Percentiles rank a stretch among this genome's conserved stretches.
Conservation (phyloP, 2,329 filamentous ascomycete species). For the Calonectria henricotiae region DNA sequence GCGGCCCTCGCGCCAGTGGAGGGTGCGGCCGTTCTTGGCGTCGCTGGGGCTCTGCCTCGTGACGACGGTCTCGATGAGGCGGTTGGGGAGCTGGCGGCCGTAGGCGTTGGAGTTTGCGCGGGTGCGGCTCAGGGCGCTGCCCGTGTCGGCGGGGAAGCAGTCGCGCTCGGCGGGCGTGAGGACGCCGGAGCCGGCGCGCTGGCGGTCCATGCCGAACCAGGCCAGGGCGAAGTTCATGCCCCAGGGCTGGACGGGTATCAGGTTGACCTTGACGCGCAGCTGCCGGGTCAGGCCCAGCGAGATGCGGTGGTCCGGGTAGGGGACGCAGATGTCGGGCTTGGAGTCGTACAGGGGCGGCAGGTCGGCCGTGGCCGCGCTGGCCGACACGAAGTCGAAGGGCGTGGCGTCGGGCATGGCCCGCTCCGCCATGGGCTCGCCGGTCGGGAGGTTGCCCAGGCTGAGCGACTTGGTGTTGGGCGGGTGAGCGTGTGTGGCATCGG, state of each 20-base stretch:
- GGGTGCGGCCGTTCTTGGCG: slow-evolving; percentile 66
- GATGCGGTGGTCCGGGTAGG: slow-evolving; percentile 79
- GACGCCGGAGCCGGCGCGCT: slow-evolving; percentile 51
- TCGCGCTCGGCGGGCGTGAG: slow-evolving; percentile 61
- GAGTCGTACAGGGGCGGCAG: slow-evolving; percentile 77
- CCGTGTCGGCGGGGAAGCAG: slow-evolving; percentile 58
- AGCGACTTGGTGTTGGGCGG: slow-evolving; percentile 56
- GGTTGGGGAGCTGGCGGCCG: slow-evolving; percentile 67
- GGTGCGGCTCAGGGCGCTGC: slow-evolving; percentile 57
- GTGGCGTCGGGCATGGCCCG: slow-evolving; percentile 64
- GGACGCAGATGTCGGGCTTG: slow-evolving; percentile 74
- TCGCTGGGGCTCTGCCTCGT: slow-evolving; percentile 70
- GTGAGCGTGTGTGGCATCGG: slow-evolving; percentile 76
- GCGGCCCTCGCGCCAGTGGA: slow-evolving; percentile 80
- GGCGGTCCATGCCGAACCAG: slow-evolving; percentile 58
- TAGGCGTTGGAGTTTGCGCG: slow-evolving; percentile 64
- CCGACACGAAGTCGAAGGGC: slow-evolving; percentile 74
- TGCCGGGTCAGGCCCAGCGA: slow-evolving; percentile 59
- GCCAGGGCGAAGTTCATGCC: slow-evolving; percentile 69
- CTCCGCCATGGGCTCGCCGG: slow-evolving; percentile 73
- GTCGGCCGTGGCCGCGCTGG: slow-evolving; percentile 70
- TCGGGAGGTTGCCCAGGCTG: slow-evolving; percentile 73
- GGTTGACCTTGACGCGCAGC: slow-evolving; percentile 65
- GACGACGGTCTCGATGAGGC: slow-evolving; percentile 75
- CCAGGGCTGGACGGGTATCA: slow-evolving; percentile 74